These are phyloP conservation scores for Chalara sp. DNA, from an alignment of 2,329 filamentous ascomycete species.

Conservation along the genomic window DNA sequence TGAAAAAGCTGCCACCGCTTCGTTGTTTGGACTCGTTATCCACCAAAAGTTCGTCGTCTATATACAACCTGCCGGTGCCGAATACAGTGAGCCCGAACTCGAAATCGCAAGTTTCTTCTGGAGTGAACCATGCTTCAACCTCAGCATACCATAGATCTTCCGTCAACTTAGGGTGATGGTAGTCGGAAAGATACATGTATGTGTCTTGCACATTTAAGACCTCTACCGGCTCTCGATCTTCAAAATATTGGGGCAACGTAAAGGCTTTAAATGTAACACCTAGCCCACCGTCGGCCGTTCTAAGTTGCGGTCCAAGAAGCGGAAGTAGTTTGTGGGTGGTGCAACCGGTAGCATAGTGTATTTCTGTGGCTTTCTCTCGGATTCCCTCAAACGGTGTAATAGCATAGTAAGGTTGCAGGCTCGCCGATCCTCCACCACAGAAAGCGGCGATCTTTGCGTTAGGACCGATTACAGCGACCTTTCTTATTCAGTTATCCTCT, in stretches of 20 bases:
- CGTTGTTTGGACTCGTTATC: conserved; percentile 25
- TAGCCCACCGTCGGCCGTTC: conserved; percentile 40
- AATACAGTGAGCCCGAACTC: conserved; percentile 23
- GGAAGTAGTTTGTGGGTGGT: conserved; percentile 59
- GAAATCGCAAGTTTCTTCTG: conserved; percentile 16
- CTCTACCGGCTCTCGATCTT: conserved; percentile 43
- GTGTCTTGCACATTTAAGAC: conserved; percentile 36
- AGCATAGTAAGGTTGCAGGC: conserved; percentile 53
- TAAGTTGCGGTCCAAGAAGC: conserved; percentile 44
- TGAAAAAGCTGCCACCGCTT: conserved; percentile 21
- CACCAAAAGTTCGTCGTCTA: conserved; percentile 28
- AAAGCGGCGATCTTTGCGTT: conserved; percentile 48
- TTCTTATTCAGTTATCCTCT: too few relatives aligned
- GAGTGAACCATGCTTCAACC: conserved; percentile 22
- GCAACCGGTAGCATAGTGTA: conserved; percentile 49
- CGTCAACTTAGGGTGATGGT: conserved; percentile 32
- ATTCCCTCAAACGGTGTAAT: conserved; percentile 67
- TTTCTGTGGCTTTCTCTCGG: conserved; percentile 38
- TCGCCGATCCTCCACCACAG: conserved; percentile 59
- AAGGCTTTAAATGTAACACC: conserved; percentile 54
- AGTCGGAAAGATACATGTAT: conserved; percentile 42
- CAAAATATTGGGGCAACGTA: conserved; percentile 44
- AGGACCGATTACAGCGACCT: conserved; percentile 41
- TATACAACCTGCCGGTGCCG: conserved; percentile 25
- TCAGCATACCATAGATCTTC: conserved; percentile 29